Evolutionary conservation across 495 filamentous ascomycete genomes (phyloP).

Genomic region (Aspergillus steynii): DNA sequence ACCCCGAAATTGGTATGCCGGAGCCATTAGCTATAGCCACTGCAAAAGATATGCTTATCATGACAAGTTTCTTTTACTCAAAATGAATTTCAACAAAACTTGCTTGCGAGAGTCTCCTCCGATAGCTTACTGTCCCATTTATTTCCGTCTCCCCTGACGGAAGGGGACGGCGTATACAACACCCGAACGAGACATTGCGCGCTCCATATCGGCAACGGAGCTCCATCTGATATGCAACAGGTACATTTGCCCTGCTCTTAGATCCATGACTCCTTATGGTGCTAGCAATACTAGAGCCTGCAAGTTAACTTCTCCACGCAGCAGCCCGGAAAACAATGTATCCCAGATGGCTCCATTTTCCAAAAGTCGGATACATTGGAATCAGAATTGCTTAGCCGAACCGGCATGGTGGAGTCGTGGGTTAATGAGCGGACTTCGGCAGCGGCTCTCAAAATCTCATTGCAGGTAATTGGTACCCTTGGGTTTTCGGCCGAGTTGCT

Average conservation of each 20-base stretch:
- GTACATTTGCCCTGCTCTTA: background rate
- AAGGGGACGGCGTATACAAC: background rate
- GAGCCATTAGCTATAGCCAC: background rate
- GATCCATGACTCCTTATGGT: background rate
- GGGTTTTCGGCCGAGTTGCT: background rate
- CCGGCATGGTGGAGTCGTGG: conserved; percentile 31
- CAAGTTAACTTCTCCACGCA: background rate
- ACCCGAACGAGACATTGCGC: background rate
- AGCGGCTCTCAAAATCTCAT: conserved; percentile 21
- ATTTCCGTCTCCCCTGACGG: conserved; percentile 15
- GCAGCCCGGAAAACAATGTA: conserved; percentile 16
- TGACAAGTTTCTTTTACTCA: conserved; percentile 23
- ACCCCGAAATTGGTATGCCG: conserved; percentile 40
- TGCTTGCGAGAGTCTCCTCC: conserved; percentile 22
- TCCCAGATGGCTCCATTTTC: conserved; percentile 25
- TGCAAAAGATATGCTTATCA: background rate
- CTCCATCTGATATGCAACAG: background rate
- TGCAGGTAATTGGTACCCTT: conserved; percentile 28
- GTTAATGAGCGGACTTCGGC: conserved; percentile 18
- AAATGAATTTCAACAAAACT: conserved; percentile 18
- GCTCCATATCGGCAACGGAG: background rate
- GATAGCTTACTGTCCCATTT: conserved; percentile 11
- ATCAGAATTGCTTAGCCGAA: conserved; percentile 19
- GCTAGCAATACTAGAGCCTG: background rate
- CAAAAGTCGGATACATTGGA: conserved; percentile 11